A percentile compares a stretch with the other conserved stretches of the same genome.
phyloP scores from a whole-genome alignment of 2,329 filamentous ascomycete species.

The Mariannaea elegans region DNA sequence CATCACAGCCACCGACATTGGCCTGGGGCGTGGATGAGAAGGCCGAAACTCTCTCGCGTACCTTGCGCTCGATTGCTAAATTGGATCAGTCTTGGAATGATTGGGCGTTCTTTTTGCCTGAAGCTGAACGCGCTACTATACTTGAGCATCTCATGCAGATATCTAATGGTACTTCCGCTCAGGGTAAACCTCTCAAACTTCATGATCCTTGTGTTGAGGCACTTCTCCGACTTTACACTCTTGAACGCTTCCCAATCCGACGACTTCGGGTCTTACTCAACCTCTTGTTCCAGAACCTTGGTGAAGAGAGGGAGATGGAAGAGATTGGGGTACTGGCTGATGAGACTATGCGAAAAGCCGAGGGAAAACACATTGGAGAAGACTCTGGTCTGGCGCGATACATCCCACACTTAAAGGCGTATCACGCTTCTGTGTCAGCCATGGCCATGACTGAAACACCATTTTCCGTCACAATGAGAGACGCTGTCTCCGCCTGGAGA shows the following conservation, averaged over 20 bases:
- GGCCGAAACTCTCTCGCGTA: slow-evolving; percentile 63
- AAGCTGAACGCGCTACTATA: slow-evolving; percentile 62
- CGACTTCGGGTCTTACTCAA: slow-evolving; percentile 61
- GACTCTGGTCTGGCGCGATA: slow-evolving; percentile 56
- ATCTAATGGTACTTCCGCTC: slow-evolving; percentile 49
- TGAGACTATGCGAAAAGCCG: slow-evolving; percentile 47
- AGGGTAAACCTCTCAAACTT: slow-evolving; percentile 49
- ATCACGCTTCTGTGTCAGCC: slow-evolving; percentile 55
- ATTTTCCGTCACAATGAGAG: slow-evolving; percentile 45
- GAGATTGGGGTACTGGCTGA: slow-evolving; percentile 52
- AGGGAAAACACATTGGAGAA: slow-evolving; percentile 51
- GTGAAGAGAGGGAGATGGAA: slow-evolving; percentile 50
- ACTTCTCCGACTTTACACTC: slow-evolving; percentile 59
- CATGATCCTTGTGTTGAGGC: slow-evolving; percentile 57
- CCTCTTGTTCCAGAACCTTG: slow-evolving; percentile 59
- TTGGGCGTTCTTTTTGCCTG: slow-evolving; percentile 62
- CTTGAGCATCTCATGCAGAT: slow-evolving; percentile 69
- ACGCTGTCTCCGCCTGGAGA: slow-evolving; percentile 56
- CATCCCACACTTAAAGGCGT: slow-evolving; percentile 58
- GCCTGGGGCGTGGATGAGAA: slow-evolving; percentile 64
- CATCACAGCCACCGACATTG: slow-evolving; percentile 57
- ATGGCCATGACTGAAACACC: slow-evolving; percentile 49
- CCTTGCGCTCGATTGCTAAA: slow-evolving; percentile 67
- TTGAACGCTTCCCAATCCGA: slow-evolving; percentile 61
- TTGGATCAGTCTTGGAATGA: slow-evolving; percentile 65